Evolutionary conservation across 2,329 filamentous ascomycete species (phyloP), one percentile per base, ranked within the genome.

Genomic region (Hypoxylon sp.): DNA sequence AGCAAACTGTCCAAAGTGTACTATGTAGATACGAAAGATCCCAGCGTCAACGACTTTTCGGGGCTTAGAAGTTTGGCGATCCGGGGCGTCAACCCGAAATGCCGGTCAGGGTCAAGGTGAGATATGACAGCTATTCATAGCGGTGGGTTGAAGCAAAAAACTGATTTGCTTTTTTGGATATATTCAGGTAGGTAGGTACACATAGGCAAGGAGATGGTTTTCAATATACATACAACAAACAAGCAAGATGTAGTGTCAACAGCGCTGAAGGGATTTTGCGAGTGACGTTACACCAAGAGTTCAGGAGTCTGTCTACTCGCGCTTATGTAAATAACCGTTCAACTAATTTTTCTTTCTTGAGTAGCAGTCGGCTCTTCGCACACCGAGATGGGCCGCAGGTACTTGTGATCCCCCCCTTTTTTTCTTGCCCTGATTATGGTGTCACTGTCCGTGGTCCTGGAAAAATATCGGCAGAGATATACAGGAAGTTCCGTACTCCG

Each of bases 71-170:
- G 31, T 35, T 36, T 42, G 53, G 46, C 43, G 53, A 55, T 55
- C 44, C 62, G 59, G 63, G 38, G 47, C 36, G 26, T 8, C 16
- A 34, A 47, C 38, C 61, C 63, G 63, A 62, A 52, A 57, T 58
- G 35, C 57, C 61, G 59, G 31, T 34, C 21, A 38, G 20, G 42
- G 11, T 35, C 17, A 13, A 7, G 31, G 26, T 48, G 51, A 55
- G 55, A 51, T 45, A 38, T 42, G 34, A 51, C 49, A 43, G 17
- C 47, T 38, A 31, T 29, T 12, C 25, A 23, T 21, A 37, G 17
- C 17, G 30, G 7, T 30, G 29, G 34, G 21, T 41, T 36, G 8
- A 31, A 29, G 40, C 11, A 27, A 35, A 46, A 16, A n/a, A n/a
- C n/a, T n/a, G n/a, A n/a, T n/a, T n/a, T n/a, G n/a, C n/a, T n/a